These are phyloP conservation scores for Microthlaspi erraticum DNA, from an alignment of 345 rosid species.

Conservation along the genomic window DNA sequence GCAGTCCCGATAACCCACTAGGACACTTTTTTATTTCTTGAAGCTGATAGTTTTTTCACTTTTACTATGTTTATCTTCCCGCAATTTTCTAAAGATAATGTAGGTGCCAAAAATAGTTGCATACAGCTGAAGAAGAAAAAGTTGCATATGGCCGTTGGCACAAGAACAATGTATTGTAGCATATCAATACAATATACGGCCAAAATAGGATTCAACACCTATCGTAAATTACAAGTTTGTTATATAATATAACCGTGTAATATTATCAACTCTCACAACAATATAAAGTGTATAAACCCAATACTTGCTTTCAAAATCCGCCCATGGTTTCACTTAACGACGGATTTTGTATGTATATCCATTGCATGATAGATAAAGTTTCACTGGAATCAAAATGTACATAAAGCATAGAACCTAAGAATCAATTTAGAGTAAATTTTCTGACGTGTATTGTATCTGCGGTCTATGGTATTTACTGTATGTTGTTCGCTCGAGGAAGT, in stretches of 20 bases:
- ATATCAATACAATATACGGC: background rate
- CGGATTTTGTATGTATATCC: background rate
- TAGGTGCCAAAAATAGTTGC: too few relatives aligned
- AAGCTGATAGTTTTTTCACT: conserved; percentile 1
- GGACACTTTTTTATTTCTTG: conserved; percentile 17
- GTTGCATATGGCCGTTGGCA: too few relatives aligned
- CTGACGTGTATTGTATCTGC: too few relatives aligned
- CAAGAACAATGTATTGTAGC: too few relatives aligned
- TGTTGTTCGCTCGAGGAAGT: too few relatives aligned
- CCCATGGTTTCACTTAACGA: conserved; percentile 18
- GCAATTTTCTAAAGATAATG: background rate
- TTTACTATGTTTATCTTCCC: conserved; percentile 3
- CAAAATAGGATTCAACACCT: conserved; percentile 1
- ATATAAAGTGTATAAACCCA: background rate
- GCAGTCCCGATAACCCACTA: background rate
- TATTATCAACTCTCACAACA: conserved; percentile 9
- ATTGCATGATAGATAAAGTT: background rate
- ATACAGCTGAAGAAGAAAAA: too few relatives aligned
- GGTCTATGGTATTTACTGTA: too few relatives aligned
- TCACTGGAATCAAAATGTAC: background rate
- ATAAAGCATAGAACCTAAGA: background rate
- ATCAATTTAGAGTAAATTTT: background rate
- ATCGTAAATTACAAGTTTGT: background rate
- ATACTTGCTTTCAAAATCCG: conserved; percentile 9
- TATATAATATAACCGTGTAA: background rate